Evolutionary conservation across 2,329 filamentous ascomycete genomes (phyloP), one percentile per base, ranked within the genome.

Genomic region (Epichloe gansuensis): DNA sequence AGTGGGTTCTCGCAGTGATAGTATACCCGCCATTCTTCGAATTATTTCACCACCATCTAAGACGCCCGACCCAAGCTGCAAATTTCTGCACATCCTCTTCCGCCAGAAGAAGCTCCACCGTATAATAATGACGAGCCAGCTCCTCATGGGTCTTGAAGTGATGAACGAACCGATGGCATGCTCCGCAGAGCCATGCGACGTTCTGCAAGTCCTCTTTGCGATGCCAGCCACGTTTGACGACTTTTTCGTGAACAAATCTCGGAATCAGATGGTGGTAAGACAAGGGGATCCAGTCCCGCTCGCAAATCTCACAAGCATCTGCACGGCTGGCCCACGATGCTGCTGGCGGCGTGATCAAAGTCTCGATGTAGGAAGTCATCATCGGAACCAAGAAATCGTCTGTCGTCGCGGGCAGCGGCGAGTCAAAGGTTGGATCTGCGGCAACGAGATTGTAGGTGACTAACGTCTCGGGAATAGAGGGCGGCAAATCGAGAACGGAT

Each of bases 241-340:
- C 87, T 63, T 89, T 88, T 7, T 77, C 81, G 66, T 94, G 88
- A 54, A 88, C 82, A 43, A 78, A 77, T 41, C 81, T 77, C n/a
- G 89, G 89, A 51, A 95, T 89, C 43, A 95, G 71, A 68, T 94
- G 89, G 63, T 95, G 89, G 64, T 93, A 94, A 1, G 84, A 87
- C 55, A 93, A 67, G 8, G 81, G 80, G 23, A 93, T 79, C 80
- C 86, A 89, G 55, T 81, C 78, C 1, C 88, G 74, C 2, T 73
- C 77, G 64, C 88, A 94, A 25, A 94, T 77, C 69, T 95, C 89
- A 66, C 89, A 95, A 0, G 71, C 75, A 1, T 70, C 60, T 4
- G 68, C 63, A 25, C 78, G 75, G 1, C 83, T 85, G 0, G 73
- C 69, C 1, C 71, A 68, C 60, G 83, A 84, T 7, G 80, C 72